Conservation (phyloP, 208 protist species). For the Acanthamoeba rhysodes region DNA sequence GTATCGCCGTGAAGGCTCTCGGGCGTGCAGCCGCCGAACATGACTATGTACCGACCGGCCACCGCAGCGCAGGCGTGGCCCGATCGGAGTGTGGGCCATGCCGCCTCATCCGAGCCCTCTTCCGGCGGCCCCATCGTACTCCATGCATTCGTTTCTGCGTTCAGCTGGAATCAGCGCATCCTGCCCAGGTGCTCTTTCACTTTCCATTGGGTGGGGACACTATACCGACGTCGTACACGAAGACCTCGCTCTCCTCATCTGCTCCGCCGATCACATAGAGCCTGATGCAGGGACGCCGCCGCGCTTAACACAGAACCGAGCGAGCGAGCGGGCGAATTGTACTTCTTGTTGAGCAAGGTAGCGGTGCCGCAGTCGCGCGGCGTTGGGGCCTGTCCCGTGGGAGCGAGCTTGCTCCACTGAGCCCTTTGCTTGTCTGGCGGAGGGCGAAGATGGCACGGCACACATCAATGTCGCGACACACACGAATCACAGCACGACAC, state of each 20-base stretch:
- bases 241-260: background rate
- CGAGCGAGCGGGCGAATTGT: background rate
- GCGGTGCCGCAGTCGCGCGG: background rate
- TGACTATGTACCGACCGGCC: background rate
- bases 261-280: background rate
- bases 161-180: background rate
- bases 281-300: background rate
- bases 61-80: background rate
- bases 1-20: background rate
- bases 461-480: background rate
- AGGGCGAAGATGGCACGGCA: too few relatives aligned
- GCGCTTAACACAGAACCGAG: background rate
- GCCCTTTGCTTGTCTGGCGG: background rate
- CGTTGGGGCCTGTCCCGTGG: background rate
- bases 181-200: background rate
- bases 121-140: background rate
- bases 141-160: background rate
- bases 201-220: background rate
- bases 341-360: background rate
- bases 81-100: constrained; percentile 2
- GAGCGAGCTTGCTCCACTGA: background rate
- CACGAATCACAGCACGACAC: too few relatives aligned
- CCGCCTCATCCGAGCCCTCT: background rate
- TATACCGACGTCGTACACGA: background rate
- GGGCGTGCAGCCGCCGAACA: constrained; percentile 36